phyloP scores from a whole-genome alignment of 768 basidiomycete species.

The Lyophyllum shimeji region DNA sequence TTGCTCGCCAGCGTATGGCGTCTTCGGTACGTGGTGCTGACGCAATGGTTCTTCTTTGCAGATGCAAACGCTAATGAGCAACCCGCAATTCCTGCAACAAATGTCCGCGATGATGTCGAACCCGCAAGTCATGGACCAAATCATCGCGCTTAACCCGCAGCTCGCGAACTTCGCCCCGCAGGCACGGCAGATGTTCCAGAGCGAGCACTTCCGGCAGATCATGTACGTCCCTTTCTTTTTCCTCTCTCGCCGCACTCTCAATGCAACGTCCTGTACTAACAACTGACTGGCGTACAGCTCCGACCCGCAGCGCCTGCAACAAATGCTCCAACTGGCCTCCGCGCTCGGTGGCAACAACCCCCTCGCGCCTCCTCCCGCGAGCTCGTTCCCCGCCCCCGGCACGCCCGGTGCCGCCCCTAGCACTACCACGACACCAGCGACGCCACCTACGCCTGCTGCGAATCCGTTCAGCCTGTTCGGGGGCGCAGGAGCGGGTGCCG shows the following conservation, averaged over 20 bases:
- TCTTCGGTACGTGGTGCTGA: too few relatives aligned
- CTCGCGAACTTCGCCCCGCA: slow-evolving; percentile 76
- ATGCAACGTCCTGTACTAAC: too few relatives aligned
- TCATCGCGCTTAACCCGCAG: slow-evolving; percentile 82
- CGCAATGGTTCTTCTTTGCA: slow-evolving; percentile 25
- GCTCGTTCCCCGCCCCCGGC: slow-evolving; percentile 61
- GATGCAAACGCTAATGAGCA: slow-evolving; percentile 85
- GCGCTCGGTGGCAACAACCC: slow-evolving; percentile 39
- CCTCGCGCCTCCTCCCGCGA: not conserved
- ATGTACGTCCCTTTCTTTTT: slow-evolving; percentile 39
- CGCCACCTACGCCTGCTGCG: slow-evolving; percentile 22
- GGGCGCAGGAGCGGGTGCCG: slow-evolving; percentile 21
- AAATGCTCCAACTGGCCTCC: slow-evolving; percentile 74
- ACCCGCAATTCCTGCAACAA: slow-evolving; percentile 81
- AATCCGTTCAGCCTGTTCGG: slow-evolving; percentile 17
- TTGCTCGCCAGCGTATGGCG: too few relatives aligned
- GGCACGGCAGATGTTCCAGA: slow-evolving; percentile 76
- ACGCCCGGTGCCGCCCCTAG: slow-evolving; percentile 37
- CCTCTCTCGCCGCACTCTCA: not conserved
- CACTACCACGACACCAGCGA: slow-evolving; percentile 20
- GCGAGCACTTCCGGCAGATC: slow-evolving; percentile 72
- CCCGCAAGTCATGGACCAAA: slow-evolving; percentile 85
- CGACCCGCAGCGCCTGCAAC: slow-evolving; percentile 74
- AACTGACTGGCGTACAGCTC: slow-evolving; percentile 49
- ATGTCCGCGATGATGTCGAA: slow-evolving; percentile 88